Conservation (phyloP, 768 basidiomycete genomes). For the Coprinopsis cinerea region DNA sequence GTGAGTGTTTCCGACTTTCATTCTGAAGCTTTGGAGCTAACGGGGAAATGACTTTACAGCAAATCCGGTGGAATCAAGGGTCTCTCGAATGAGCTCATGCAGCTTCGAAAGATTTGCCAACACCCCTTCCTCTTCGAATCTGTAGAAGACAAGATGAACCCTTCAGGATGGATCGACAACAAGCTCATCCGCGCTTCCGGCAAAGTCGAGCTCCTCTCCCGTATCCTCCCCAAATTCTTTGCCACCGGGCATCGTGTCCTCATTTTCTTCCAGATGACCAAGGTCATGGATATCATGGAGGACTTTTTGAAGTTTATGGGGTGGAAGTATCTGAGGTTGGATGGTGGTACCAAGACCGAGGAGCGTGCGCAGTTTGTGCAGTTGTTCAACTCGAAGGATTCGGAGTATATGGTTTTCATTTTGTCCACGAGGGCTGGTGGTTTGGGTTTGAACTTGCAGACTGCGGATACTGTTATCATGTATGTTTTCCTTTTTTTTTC, state of each 20-base stretch:
- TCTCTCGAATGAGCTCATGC: slow-evolving; percentile 93
- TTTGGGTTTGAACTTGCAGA: slow-evolving; percentile 91
- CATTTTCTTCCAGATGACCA: slow-evolving; percentile 99
- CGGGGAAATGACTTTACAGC: too few relatives aligned
- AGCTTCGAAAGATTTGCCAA: slow-evolving; percentile 96
- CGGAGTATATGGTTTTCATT: slow-evolving; percentile 88
- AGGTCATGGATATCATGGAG: slow-evolving; percentile 98
- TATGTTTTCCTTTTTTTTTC: slow-evolving; percentile 31
- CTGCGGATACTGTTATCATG: slow-evolving; percentile 96
- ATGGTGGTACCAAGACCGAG: slow-evolving; percentile 94
- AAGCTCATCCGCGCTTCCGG: slow-evolving; percentile 83
- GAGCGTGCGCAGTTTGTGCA: slow-evolving; percentile 86
- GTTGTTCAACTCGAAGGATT: slow-evolving; percentile 83
- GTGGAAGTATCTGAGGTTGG: slow-evolving; percentile 87
- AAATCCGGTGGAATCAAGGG: slow-evolving; percentile 80
- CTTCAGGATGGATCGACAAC: slow-evolving; percentile 74
- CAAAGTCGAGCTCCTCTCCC: slow-evolving; percentile 88
- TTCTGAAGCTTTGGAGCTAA: slow-evolving; percentile 11
- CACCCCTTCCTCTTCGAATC: slow-evolving; percentile 96
- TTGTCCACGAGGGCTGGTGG: slow-evolving; percentile 92
- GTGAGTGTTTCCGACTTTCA: slow-evolving; percentile 33
- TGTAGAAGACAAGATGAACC: slow-evolving; percentile 92
- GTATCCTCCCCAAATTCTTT: slow-evolving; percentile 94
- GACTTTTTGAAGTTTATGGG: slow-evolving; percentile 87
- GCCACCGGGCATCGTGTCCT: slow-evolving; percentile 88